phyloP scores from a whole-genome alignment of 2,329 filamentous ascomycete species.

The Elsinoe necatrix region DNA sequence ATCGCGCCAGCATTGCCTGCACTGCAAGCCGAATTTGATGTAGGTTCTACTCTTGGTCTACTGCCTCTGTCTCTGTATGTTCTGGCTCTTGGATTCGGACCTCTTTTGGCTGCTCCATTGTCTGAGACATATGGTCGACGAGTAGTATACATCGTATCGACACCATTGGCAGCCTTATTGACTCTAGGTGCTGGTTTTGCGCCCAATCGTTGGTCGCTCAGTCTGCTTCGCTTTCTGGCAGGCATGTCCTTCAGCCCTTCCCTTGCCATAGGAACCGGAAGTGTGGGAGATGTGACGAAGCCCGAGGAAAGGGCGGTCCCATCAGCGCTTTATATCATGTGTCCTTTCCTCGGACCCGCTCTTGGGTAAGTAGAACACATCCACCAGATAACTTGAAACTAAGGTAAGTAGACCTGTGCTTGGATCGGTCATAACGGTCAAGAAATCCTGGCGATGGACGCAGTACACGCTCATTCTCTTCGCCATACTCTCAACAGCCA shows the following conservation, averaged over 20 bases:
- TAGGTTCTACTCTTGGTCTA: slow-evolving; percentile 49
- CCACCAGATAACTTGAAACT: background rate
- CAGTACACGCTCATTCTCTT: slow-evolving; percentile 37
- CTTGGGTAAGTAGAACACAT: slow-evolving; percentile 26
- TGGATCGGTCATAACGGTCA: slow-evolving; percentile 37
- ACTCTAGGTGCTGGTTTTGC: slow-evolving; percentile 35
- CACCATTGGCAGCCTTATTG: slow-evolving; percentile 53
- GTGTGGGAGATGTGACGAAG: slow-evolving; percentile 33
- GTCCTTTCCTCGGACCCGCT: slow-evolving; percentile 35
- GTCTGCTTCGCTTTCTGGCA: slow-evolving; percentile 54
- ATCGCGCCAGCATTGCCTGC: slow-evolving; percentile 21
- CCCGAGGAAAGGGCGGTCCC: slow-evolving; percentile 29
- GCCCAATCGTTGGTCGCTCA: slow-evolving; percentile 60
- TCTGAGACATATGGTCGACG: slow-evolving; percentile 63
- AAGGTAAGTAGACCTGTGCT: slow-evolving; percentile 31
- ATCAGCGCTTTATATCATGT: slow-evolving; percentile 32
- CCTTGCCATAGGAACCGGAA: slow-evolving; percentile 37
- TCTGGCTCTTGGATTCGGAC: slow-evolving; percentile 58
- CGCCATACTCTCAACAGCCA: slow-evolving; percentile 28
- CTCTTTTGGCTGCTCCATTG: slow-evolving; percentile 63
- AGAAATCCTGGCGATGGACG: slow-evolving; percentile 36
- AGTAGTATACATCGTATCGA: slow-evolving; percentile 59
- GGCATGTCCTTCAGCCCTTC: slow-evolving; percentile 29
- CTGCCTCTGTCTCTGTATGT: slow-evolving; percentile 53
- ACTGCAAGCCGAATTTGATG: slow-evolving; percentile 45